phyloP scores from a whole-genome alignment of 2,329 filamentous ascomycete genomes.

The Botrytis medusae region DNA sequence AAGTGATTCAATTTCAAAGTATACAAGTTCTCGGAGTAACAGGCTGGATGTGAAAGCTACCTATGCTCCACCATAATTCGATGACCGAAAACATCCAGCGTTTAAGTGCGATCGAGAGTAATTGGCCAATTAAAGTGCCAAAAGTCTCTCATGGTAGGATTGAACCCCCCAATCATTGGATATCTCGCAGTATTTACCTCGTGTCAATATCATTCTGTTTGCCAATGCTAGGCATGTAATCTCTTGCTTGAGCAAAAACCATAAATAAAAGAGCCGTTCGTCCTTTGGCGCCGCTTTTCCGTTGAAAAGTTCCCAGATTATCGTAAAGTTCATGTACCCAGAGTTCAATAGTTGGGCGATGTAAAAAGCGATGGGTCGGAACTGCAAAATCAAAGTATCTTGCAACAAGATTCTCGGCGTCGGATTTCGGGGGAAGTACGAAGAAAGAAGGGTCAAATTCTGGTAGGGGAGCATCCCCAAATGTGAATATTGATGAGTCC shows the following conservation, averaged over 20 bases:
- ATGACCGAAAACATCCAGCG: neutral
- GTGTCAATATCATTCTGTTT: constrained; percentile 23
- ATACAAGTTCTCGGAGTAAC: neutral
- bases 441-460: constrained; percentile 47
- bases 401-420: constrained; percentile 41
- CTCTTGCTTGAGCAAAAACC: constrained; percentile 51
- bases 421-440: constrained; percentile 38
- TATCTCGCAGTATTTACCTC: constrained; percentile 14
- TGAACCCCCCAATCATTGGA: neutral
- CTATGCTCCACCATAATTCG: neutral
- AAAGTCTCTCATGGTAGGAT: neutral
- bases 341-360: constrained; percentile 51
- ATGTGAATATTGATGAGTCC: constrained; percentile 42
- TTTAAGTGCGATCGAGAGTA: neutral
- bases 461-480: constrained; percentile 44
- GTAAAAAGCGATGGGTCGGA: constrained; percentile 59
- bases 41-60: neutral
- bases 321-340: constrained; percentile 52
- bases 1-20: neutral
- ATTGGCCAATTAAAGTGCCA: neutral
- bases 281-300: constrained; percentile 44
- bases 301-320: constrained; percentile 44
- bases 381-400: constrained; percentile 61
- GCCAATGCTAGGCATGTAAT: constrained; percentile 38
- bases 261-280: constrained; percentile 47